Evolutionary conservation across 1,284 basidiomycete species (phyloP), one percentile per base, ranked within the genome.

Genomic region (Porphyrellus sp.): DNA sequence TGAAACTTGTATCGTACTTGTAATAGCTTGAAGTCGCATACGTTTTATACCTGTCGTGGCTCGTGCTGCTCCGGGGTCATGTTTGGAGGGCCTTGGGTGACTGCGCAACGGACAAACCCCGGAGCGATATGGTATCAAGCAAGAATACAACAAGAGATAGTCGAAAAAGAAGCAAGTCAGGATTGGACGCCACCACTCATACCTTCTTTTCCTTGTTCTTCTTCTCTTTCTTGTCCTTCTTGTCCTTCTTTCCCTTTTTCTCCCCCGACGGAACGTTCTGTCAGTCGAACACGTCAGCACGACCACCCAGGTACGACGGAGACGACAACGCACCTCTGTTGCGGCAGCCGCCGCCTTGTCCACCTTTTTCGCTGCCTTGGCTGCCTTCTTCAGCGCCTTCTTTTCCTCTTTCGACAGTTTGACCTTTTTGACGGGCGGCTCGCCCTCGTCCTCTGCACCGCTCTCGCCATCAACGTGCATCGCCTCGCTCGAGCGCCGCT

Each of bases 341-440:
- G 25, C 44, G 23, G 11, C 34, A n/a, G 4, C 18, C n/a, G 12
- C 45, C 4, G 18, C 35, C 37, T 70, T 76, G 51, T 74, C 63
- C 11, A 56, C 75, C 49, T 68, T 70, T 64, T 80, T 77, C 11
- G 71, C 74, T 58, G 80, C 77, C 73, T 89, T 89, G 74, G 85
- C 82, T 44, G 81, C 82, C 72, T 86, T 89, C 74, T 89, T 91
- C 68, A 86, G 72, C 27, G 83, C 84, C 74, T 87, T 89, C 76
- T 89, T 89, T 73, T 89, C 86, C 72, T 90, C 88, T 72, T 91
- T 91, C 39, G 82, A 84, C 58, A 89, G 60, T 73, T 89, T 89
- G 56, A 78, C 75, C 72, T 87, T 89, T 73, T 89, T 90, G 53
- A 72, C 60, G 8, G 81, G 73, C n/a, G 74, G 75, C 56, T 77